Conservation (phyloP, 306 rosid species). For the Castanea mollissima region DNA sequence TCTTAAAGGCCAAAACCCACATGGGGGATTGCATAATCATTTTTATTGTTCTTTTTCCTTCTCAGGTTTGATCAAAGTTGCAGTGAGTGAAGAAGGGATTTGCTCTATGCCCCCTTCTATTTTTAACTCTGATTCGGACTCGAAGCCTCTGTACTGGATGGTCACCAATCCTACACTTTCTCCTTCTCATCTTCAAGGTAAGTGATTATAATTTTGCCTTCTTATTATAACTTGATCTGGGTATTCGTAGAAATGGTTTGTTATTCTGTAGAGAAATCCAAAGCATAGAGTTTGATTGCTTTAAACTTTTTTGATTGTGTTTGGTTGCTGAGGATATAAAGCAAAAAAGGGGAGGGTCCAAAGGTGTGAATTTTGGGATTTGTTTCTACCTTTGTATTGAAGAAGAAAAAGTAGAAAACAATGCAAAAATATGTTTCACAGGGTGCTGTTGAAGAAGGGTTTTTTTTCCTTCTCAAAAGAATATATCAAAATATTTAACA, state of each 20-base stretch:
- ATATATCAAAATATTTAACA: not conserved
- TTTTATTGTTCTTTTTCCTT: conserved; percentile 5
- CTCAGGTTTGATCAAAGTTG: conserved; percentile 54
- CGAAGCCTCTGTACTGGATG: conserved; percentile 63
- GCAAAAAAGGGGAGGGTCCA: not conserved
- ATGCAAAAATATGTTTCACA: too few relatives aligned
- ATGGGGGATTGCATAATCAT: not conserved
- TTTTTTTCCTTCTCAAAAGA: not conserved
- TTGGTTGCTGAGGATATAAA: not conserved
- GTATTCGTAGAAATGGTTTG: not conserved
- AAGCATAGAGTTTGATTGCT: not conserved
- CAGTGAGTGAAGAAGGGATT: conserved; percentile 52
- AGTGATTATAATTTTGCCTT: conserved; percentile 1
- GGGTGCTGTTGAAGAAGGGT: not conserved
- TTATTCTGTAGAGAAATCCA: conserved; percentile 5
- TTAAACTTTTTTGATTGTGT: not conserved
- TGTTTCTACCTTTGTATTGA: not conserved
- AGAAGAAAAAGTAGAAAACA: not conserved
- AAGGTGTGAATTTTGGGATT: not conserved
- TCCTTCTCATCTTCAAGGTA: conserved; percentile 77
- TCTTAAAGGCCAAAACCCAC: not conserved
- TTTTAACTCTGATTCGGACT: conserved; percentile 23
- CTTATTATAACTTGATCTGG: not conserved
- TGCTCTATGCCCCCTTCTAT: conserved; percentile 63
- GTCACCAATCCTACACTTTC: conserved; percentile 67